Evolutionary conservation across 2,329 filamentous ascomycete species (phyloP), one percentile per base, ranked within the genome.

Genomic region (Albophoma yamanashiensis): DNA sequence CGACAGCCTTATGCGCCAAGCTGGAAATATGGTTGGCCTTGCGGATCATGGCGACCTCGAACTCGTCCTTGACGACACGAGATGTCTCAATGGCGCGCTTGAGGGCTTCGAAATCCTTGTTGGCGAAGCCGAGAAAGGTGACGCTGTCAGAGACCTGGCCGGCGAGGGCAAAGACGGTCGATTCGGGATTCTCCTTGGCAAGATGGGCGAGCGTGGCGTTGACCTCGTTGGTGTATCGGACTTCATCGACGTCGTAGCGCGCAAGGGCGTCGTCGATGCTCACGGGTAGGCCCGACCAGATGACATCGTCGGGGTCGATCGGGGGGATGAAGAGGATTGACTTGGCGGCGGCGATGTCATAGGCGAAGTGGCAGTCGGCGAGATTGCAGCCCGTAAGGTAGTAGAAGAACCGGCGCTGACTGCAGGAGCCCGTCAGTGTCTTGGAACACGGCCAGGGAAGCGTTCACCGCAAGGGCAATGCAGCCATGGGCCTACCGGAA

Each of bases 241-340:
- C 91, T 42, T 84, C 79, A 71, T 97, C 93, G 64, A 95, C 84
- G 65, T 96, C 91, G 76, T 91, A 97, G 64, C 83, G 82, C 56
- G 83, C 75, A 62, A 89, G 76, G 8, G 93, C 93, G 69, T 97
- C 89, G 50, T 89, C 82, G 40, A 82, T 76, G 42, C 86, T 89
- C 62, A 95, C 78, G 0, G 93, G 94, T 20, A 97, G 82, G 15
- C 94, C 94, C 36, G 89, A 89, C 93, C 93, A 99, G 70, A 97
- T 91, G 61, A 97, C 92, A 59, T 86, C 87, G 52, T 94, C 89
- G n/a, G 91, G 84, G 67, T 96, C 87, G 67, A 92, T 83, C 20
- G 92, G 89, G 2, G 94, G 93, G 67, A 99, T 93, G 77, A 92
- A 99, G 56, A 99, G 85, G 3, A 88, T 95, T 47, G 92, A 83